Percentiles rank a stretch among this genome's conserved stretches.
Conservation (phyloP, 192 early-diverging fungal species). For the Coemansia sp. region DNA sequence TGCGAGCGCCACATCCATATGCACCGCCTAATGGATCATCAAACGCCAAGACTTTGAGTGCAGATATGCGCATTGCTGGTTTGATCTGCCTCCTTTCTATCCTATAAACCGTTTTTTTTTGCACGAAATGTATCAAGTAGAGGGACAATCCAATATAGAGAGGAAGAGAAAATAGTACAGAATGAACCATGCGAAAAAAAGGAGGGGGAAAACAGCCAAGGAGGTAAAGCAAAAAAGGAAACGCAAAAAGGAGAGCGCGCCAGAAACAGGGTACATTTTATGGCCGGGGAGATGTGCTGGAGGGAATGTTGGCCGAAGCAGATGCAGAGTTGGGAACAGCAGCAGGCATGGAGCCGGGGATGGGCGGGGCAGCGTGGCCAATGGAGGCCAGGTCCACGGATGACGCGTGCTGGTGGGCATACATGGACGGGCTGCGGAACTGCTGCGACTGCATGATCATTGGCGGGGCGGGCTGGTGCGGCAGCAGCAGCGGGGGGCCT, state of each 20-base stretch:
- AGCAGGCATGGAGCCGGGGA: no score
- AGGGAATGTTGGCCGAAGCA: background rate
- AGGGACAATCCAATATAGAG: no score
- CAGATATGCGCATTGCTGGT: background rate
- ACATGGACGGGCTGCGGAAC: slow-evolving; percentile 1
- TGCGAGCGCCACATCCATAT: background rate
- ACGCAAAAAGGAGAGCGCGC: no score
- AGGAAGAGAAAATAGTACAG: no score
- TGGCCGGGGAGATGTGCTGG: background rate
- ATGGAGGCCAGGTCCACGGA: slow-evolving; percentile 21
- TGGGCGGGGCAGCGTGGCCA: background rate
- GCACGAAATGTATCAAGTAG: no score
- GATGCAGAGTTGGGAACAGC: no score
- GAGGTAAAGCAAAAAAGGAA: no score
- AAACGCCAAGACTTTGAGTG: slow-evolving; percentile 9
- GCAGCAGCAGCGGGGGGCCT: slow-evolving; percentile 9
- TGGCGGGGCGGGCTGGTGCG: slow-evolving; percentile 3
- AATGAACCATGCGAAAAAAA: no score
- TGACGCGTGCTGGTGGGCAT: slow-evolving; percentile 13
- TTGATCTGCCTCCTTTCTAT: no score
- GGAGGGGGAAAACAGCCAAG: no score
- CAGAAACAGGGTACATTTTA: no score
- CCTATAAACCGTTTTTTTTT: no score
- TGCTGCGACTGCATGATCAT: slow-evolving; percentile 12
- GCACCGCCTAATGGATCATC: background rate